phyloP scores from a whole-genome alignment of 1,284 basidiomycete species.

The Lentinula novae-zelandiae region DNA sequence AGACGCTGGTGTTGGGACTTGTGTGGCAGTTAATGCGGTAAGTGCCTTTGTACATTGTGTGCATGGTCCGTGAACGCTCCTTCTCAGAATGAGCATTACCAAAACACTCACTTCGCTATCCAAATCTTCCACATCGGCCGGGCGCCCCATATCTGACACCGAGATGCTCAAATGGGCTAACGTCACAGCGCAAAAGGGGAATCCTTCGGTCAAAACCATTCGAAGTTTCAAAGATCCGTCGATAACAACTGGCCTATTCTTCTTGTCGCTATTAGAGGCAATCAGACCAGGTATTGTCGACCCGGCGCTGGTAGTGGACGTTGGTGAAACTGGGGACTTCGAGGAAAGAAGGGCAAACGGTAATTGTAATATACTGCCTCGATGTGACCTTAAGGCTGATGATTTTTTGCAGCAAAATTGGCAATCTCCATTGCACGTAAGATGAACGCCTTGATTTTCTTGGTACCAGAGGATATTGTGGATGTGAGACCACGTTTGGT shows the following conservation, averaged over 20 bases:
- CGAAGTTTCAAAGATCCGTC: conserved; percentile 93
- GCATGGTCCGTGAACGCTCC: background rate
- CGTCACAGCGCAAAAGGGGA: conserved; percentile 73
- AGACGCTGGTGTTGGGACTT: conserved; percentile 90
- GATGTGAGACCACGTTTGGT: conserved; percentile 84
- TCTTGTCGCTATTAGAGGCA: conserved; percentile 90
- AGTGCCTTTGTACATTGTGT: conserved; percentile 20
- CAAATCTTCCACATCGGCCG: conserved; percentile 65
- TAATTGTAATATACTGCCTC: conserved; percentile 31
- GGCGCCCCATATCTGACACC: conserved; percentile 81
- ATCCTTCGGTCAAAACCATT: conserved; percentile 68
- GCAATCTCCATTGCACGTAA: conserved; percentile 98
- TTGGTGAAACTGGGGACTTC: conserved; percentile 67
- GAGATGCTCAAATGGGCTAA: conserved; percentile 99
- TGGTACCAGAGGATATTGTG: conserved; percentile 96
- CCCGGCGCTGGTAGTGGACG: conserved; percentile 72
- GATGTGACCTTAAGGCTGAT: background rate
- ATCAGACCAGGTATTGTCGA: conserved; percentile 96
- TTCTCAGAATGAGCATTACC: conserved; percentile 77
- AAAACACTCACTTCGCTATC: conserved; percentile 85
- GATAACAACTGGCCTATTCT: conserved; percentile 89
- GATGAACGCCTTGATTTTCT: conserved; percentile 95
- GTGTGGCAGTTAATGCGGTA: conserved; percentile 98
- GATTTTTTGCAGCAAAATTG: conserved; percentile 67
- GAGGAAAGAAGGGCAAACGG: conserved; percentile 94